Conservation (phyloP, 306 rosid species). For the Quercus aquifolioides region DNA sequence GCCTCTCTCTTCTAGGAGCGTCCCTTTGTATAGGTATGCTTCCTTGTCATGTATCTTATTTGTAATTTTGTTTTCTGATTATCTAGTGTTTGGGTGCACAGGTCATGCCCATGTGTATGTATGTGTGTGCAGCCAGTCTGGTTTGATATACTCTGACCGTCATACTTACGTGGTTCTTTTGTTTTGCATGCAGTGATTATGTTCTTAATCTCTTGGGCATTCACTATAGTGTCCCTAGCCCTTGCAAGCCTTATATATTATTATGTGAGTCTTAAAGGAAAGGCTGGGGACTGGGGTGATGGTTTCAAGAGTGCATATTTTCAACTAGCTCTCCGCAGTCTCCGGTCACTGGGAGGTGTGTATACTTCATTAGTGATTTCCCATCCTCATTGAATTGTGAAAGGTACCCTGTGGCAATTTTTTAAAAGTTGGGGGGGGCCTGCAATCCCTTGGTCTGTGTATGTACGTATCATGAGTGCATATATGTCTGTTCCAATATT, state of each 20-base stretch:
- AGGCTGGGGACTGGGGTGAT: slow-evolving; percentile 99
- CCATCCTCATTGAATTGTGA: slow-evolving; percentile 12
- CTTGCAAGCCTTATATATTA: slow-evolving; percentile 97
- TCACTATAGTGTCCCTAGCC: slow-evolving; percentile 89
- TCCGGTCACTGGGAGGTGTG: slow-evolving; percentile 94
- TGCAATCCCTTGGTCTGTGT: neutral
- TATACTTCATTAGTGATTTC: slow-evolving; percentile 22
- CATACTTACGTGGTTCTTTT: slow-evolving; percentile 4
- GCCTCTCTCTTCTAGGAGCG: slow-evolving; percentile 94
- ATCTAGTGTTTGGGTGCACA: neutral
- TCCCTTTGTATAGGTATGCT: slow-evolving; percentile 79
- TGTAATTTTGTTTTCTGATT: neutral
- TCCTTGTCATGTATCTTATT: slow-evolving; percentile 11
- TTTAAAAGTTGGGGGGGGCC: neutral
- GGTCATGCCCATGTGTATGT: neutral
- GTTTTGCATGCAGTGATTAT: slow-evolving; percentile 77
- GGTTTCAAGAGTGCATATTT: slow-evolving; percentile 99
- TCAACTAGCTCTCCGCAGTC: slow-evolving; percentile 98
- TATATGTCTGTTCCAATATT: neutral
- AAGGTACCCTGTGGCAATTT: neutral
- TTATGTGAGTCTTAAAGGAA: slow-evolving; percentile 92
- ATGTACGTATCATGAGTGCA: neutral
- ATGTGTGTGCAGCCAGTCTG: slow-evolving; percentile 4
- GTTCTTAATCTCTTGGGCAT: slow-evolving; percentile 99
- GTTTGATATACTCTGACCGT: slow-evolving; percentile 13